A percentile compares a stretch with the other conserved stretches of the same genome.
Evolutionary conservation across 139 green algal species (phyloP).

Genomic region (Chlorella vulgaris): DNA sequence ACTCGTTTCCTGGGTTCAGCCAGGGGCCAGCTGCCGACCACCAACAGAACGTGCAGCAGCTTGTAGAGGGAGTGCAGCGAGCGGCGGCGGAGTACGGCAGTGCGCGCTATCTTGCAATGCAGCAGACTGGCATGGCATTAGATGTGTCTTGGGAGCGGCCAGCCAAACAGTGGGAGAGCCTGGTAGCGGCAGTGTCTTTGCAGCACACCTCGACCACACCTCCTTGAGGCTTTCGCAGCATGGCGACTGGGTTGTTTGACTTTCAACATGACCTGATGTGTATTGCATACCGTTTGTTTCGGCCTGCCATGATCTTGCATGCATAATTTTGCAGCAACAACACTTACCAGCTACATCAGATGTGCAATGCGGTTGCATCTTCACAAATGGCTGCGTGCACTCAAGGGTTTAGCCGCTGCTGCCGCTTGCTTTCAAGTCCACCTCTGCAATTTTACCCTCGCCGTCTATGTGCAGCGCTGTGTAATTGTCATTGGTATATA

Average conservation of each 20-base stretch:
- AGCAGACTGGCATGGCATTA: constrained; percentile 60
- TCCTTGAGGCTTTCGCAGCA: neutral
- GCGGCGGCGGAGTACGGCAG: constrained; percentile 46
- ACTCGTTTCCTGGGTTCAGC: constrained; percentile 6
- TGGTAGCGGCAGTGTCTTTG: too few species aligned
- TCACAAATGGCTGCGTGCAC: too few species aligned
- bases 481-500: constrained; percentile 96
- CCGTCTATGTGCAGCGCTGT: constrained; percentile 23
- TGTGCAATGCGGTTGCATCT: neutral
- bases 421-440: constrained; percentile 11
- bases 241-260: too few species aligned
- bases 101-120: constrained; percentile 34
- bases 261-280: too few species aligned
- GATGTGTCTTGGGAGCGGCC: constrained; percentile 75
- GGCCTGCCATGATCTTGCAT: too few species aligned
- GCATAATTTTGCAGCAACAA: too few species aligned
- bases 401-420: too few species aligned
- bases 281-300: too few species aligned
- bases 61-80: constrained; percentile 37
- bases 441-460: constrained; percentile 11
- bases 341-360: too few species aligned
- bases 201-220: too few species aligned
- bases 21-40: constrained; percentile 20
- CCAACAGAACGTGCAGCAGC: constrained; percentile 33
- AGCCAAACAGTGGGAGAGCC: constrained; percentile 64